Base-by-base conservation (phyloP, 2,329 filamentous ascomycete species). In the Trichoderma polysporum region DNA sequence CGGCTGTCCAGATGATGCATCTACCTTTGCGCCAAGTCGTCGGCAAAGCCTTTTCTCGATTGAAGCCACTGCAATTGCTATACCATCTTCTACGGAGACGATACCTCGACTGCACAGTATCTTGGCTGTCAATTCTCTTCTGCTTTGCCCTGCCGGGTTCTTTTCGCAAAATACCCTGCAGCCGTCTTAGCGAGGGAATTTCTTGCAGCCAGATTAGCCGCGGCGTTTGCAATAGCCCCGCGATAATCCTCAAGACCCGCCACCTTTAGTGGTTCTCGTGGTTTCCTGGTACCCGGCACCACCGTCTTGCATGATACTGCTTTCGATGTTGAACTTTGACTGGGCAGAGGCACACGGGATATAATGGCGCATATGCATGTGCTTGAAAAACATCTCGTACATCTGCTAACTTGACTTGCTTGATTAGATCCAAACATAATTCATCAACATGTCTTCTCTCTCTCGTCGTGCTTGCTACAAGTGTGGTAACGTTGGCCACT, bases 391-490 rank as follows among this genome's bases (percentile, higher is more conserved):
- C n/a, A 27, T 37, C 10, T 4, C 7, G 56, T 17, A 29, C 60
- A 22, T 47, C n/a, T 66, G 56, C 76, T 84, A 25, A 81, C 84
- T 63, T 77, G 84, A 35, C 80, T 80, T 71, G 83, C 77, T 80
- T 84, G 27, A 52, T 8, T 29, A 66, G 47, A 31, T 57, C 35
- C 60, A 70, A 22, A 47, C 37, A 47, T 15, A 68, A n/a, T n/a
- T 69, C 68, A 37, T 75, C 77, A 83, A 76, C 73, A 94, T 93
- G 91, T 91, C 91, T 82, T 91, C 89, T 69, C 86, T 93, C 74
- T 92, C 90, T 78, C 90, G 91, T 81, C 90, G 91, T 81, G 91
- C 91, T 74, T 94, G 91, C 86, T 92, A 92, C 85, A 92, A 90
- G 80, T 90, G 88, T 82, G 91, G 91, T 83, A 93, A 93, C 76